These are phyloP conservation scores for Pichia ethanolica DNA, from an alignment of 805 yeast species.

Conservation along the genomic window DNA sequence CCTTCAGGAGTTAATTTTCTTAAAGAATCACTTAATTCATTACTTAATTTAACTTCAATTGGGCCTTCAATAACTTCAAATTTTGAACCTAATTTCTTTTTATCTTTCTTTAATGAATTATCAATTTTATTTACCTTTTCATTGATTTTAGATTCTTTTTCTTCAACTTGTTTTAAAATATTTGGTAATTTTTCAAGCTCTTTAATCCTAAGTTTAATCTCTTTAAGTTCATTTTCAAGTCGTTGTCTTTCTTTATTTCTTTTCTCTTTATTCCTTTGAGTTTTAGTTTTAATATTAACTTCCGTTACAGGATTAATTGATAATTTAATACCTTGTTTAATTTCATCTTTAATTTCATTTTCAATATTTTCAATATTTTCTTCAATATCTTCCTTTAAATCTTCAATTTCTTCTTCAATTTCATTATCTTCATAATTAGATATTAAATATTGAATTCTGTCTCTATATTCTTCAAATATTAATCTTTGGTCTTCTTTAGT, in stretches of 20 bases:
- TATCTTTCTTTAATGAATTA: conserved; percentile 24
- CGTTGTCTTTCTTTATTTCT: conserved; percentile 52
- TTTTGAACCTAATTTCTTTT: conserved; percentile 35
- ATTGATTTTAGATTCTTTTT: conserved; percentile 2
- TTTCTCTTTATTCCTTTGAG: conserved; percentile 66
- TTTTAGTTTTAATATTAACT: conserved; percentile 64
- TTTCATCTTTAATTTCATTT: conserved; percentile 28
- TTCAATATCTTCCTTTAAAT: conserved; percentile 32
- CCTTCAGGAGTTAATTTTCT: conserved; percentile 89
- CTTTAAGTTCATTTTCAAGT: conserved; percentile 47
- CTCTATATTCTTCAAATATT: conserved; percentile 54
- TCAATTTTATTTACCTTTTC: conserved; percentile 15
- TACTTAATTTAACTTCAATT: conserved; percentile 76
- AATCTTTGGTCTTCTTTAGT: conserved; percentile 58
- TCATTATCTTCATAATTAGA: conserved; percentile 54
- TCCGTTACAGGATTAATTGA: conserved; percentile 69
- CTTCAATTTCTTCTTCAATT: conserved; percentile 38
- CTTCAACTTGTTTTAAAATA: conserved; percentile 26
- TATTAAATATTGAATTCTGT: conserved; percentile 58
- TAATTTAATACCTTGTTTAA: conserved; percentile 32
- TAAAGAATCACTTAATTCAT: conserved; percentile 80
- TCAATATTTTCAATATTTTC: conserved; percentile 32
- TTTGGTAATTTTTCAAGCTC: conserved; percentile 50
- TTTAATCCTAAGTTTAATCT: conserved; percentile 49
- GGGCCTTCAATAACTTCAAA: conserved; percentile 36